Percentiles rank a stretch among this genome's conserved stretches.
phyloP scores from a whole-genome alignment of 352 stramenopile species.

The Phytophthora kernoviae region DNA sequence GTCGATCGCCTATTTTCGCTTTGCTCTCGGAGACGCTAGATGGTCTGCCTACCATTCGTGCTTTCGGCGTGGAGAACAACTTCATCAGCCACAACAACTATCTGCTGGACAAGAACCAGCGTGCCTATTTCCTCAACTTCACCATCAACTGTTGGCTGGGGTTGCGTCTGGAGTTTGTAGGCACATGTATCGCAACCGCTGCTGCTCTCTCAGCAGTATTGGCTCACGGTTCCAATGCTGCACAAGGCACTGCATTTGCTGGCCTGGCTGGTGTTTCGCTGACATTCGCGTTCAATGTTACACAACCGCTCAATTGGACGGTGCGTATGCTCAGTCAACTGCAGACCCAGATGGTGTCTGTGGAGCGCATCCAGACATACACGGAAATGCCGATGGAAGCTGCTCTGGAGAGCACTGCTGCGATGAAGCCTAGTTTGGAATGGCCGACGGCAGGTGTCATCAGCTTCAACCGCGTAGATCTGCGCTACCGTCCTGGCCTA shows the following conservation, averaged over 20 bases:
- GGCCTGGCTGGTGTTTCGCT: conserved; percentile 58
- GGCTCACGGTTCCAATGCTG: conserved; percentile 29
- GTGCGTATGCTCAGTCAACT: conserved; percentile 65
- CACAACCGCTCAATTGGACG: conserved; percentile 71
- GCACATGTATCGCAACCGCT: conserved; percentile 46
- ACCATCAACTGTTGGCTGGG: conserved; percentile 66
- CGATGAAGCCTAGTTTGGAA: conserved; percentile 29
- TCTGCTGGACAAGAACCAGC: conserved; percentile 58
- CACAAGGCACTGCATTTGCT: conserved; percentile 36
- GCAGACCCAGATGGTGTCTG: conserved; percentile 67
- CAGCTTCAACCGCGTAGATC: conserved; percentile 79
- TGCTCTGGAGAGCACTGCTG: conserved; percentile 30
- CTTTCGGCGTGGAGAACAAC: conserved; percentile 48
- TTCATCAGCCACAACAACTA: conserved; percentile 44
- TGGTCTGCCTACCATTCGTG: conserved; percentile 94
- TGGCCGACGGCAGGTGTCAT: conserved; percentile 85
- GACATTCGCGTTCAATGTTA: conserved; percentile 66
- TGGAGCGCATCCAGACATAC: conserved; percentile 65
- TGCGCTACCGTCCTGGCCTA: conserved; percentile 82
- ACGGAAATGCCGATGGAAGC: conserved; percentile 51
- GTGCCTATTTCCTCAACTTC: conserved; percentile 65
- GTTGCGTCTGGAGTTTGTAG: conserved; percentile 61
- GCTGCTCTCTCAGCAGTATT: conserved; percentile 49
- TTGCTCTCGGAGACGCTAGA: conserved; percentile 93
- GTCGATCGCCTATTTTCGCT: conserved; percentile 91